phyloP scores from a whole-genome alignment of 345 rosid species.

The Physaria fendleri region DNA sequence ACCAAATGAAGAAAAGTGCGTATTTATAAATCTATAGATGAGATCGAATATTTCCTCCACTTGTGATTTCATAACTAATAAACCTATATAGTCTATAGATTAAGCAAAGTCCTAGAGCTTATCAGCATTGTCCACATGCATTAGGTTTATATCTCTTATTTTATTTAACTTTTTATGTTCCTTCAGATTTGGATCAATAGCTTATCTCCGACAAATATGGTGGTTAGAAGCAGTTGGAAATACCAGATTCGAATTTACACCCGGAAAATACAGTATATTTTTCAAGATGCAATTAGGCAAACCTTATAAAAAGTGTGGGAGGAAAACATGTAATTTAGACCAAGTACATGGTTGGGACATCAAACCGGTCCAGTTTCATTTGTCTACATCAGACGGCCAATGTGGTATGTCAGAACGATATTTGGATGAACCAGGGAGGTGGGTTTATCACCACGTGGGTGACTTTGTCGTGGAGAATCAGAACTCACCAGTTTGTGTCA shows the following conservation, averaged over 20 bases:
- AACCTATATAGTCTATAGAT: background rate
- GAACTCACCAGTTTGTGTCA: conserved; percentile 37
- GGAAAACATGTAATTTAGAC: conserved; percentile 51
- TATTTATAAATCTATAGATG: background rate
- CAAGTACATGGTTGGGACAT: conserved; percentile 87
- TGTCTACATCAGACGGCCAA: conserved; percentile 71
- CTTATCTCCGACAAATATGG: conserved; percentile 95
- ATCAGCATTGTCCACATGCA: too few species aligned
- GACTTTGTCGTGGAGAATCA: conserved; percentile 54
- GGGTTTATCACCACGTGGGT: conserved; percentile 71
- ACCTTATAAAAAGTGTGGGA: conserved; percentile 50
- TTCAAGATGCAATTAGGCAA: conserved; percentile 75
- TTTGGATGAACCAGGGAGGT: conserved; percentile 49
- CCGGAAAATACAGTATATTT: conserved; percentile 61
- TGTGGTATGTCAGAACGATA: conserved; percentile 46
- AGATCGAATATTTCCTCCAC: conserved; percentile 23
- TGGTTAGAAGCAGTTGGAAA: conserved; percentile 89
- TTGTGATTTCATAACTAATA: background rate
- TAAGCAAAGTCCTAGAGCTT: background rate
- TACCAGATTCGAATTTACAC: conserved; percentile 61
- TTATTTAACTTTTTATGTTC: background rate
- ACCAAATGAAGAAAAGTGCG: background rate
- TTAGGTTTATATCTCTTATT: background rate
- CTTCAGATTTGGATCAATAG: conserved; percentile 52
- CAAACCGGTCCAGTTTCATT: conserved; percentile 69